These are phyloP conservation scores for Leccinum fibrillosum DNA, from an alignment of 768 basidiomycete species.

Conservation along the genomic window DNA sequence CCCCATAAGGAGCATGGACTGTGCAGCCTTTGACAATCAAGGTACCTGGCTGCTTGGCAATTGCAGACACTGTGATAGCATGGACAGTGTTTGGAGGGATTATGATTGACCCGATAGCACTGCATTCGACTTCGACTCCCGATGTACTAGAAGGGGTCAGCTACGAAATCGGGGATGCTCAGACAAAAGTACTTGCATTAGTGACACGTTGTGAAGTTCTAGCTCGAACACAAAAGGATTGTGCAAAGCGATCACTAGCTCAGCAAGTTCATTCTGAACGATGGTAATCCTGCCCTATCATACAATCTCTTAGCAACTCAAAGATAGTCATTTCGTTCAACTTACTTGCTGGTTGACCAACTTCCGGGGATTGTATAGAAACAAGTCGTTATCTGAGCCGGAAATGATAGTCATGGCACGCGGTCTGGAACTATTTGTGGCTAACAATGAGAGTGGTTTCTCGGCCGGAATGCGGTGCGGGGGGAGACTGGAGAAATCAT, in stretches of 20 bases:
- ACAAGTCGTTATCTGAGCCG: conserved; percentile 67
- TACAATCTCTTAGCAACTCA: background rate
- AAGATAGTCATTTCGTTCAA: background rate
- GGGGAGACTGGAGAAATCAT: conserved; percentile 51
- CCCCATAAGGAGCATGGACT: conserved; percentile 73
- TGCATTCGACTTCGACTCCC: conserved; percentile 71
- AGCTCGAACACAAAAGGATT: conserved; percentile 94
- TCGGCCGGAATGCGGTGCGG: conserved; percentile 69
- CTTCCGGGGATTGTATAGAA: conserved; percentile 89
- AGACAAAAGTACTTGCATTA: conserved; percentile 55
- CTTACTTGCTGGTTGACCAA: conserved; percentile 55
- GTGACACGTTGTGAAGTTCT: conserved; percentile 74
- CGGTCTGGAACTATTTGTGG: conserved; percentile 36
- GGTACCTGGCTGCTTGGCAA: conserved; percentile 59
- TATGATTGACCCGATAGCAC: conserved; percentile 51
- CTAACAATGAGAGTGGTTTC: conserved; percentile 59
- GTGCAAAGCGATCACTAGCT: conserved; percentile 78
- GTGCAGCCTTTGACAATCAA: conserved; percentile 76
- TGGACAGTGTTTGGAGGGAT: conserved; percentile 77
- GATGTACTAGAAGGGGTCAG: conserved; percentile 58
- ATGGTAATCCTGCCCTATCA: conserved; percentile 57
- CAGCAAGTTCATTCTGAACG: conserved; percentile 79
- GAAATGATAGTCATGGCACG: conserved; percentile 47
- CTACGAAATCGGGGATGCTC: background rate
- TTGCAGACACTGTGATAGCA: conserved; percentile 66